These are phyloP conservation scores for Penicillium sp. DNA, from an alignment of 2,329 filamentous ascomycete species.

Conservation along the genomic window DNA sequence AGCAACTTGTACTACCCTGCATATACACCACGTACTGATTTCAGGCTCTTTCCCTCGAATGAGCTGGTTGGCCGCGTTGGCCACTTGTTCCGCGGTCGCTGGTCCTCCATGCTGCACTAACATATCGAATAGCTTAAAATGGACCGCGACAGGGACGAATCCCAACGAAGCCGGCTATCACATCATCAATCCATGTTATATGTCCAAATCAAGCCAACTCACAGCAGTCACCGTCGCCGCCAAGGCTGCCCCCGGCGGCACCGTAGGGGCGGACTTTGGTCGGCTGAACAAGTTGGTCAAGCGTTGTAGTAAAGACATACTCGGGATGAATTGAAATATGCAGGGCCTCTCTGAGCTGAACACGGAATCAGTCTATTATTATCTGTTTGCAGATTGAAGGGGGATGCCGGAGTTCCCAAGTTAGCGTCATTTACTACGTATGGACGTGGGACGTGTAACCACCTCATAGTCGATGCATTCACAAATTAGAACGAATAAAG, in stretches of 20 bases:
- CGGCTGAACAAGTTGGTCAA: slow-evolving; percentile 14
- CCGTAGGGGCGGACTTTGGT: slow-evolving; percentile 5
- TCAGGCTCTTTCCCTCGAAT: slow-evolving; percentile 10
- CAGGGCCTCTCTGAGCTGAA: background rate
- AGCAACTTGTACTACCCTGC: background rate
- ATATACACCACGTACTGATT: slow-evolving; percentile 21
- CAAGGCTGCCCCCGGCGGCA: slow-evolving; percentile 24
- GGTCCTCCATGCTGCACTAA: slow-evolving; percentile 25
- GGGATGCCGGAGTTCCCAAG: background rate
- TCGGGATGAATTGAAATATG: background rate
- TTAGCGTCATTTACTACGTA: background rate
- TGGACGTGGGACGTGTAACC: background rate
- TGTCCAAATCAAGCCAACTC: slow-evolving; percentile 5
- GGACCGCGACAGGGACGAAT: slow-evolving; percentile 36
- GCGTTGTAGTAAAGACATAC: slow-evolving; percentile 16
- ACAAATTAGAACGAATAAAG: background rate
- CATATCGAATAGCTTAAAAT: slow-evolving; percentile 33
- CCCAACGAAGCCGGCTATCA: slow-evolving; percentile 33
- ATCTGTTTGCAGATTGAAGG: background rate
- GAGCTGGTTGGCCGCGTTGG: slow-evolving; percentile 18
- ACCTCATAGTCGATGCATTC: background rate
- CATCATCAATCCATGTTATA: background rate
- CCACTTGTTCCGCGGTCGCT: slow-evolving; percentile 28
- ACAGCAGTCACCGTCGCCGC: slow-evolving; percentile 28
- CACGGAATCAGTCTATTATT: background rate